phyloP scores from a whole-genome alignment of 495 filamentous ascomycete genomes.

The Rostrohypoxylon terebratum region DNA sequence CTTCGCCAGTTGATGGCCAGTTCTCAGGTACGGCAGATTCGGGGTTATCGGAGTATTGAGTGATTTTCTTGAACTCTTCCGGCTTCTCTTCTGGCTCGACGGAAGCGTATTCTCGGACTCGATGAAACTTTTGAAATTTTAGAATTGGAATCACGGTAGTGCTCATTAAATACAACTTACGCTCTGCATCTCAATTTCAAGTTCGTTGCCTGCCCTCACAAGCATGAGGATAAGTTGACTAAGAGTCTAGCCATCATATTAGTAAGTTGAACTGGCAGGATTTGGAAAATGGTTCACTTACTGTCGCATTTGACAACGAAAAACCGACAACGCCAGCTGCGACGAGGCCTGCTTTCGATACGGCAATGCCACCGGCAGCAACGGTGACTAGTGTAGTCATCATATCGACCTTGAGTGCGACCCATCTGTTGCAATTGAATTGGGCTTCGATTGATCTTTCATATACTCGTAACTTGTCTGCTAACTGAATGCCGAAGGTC shows the following conservation, averaged over 20 bases:
- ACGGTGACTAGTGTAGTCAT: constrained; percentile 61
- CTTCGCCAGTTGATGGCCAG: constrained; percentile 61
- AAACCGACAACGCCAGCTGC: constrained; percentile 63
- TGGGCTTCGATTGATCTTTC: constrained; percentile 57
- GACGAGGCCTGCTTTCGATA: constrained; percentile 54
- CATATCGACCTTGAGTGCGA: constrained; percentile 61
- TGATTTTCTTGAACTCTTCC: constrained; percentile 38
- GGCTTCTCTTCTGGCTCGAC: constrained; percentile 60
- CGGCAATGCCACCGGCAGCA: constrained; percentile 59
- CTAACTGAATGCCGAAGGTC: constrained; percentile 57
- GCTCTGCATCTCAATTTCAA: constrained; percentile 64
- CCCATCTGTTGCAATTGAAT: constrained; percentile 65
- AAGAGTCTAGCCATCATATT: constrained; percentile 46
- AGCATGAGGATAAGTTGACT: constrained; percentile 58
- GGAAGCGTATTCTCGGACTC: constrained; percentile 60
- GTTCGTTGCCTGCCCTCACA: constrained; percentile 61
- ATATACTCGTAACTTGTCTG: constrained; percentile 55
- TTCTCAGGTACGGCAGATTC: constrained; percentile 51
- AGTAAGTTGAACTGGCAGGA: constrained; percentile 4
- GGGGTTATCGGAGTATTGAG: constrained; percentile 45
- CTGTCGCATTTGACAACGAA: constrained; percentile 62
- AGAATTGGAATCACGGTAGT: not conserved
- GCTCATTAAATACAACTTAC: constrained; percentile 37
- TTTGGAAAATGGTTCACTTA: constrained; percentile 16
- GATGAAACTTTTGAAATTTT: constrained; percentile 52